These are phyloP conservation scores for Leucoagaricus sp. DNA, from an alignment of 1,284 basidiomycete genomes.

Conservation along the genomic window DNA sequence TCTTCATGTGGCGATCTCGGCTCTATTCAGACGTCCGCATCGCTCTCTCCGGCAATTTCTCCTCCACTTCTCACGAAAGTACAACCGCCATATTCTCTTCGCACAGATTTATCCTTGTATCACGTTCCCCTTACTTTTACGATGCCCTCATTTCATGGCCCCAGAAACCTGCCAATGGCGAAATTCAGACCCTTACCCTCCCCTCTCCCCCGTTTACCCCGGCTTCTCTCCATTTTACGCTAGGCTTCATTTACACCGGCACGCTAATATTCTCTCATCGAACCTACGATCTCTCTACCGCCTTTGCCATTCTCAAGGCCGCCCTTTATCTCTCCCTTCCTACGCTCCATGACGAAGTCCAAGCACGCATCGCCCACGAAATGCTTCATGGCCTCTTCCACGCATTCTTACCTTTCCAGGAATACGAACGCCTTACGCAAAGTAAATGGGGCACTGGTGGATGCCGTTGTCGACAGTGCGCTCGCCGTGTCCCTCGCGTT, in stretches of 20 bases:
- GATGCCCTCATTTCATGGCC: slow-evolving; percentile 66
- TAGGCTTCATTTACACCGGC: slow-evolving; percentile 94
- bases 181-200: slow-evolving; percentile 64
- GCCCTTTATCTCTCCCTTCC: slow-evolving; percentile 82
- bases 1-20: slow-evolving; percentile 94
- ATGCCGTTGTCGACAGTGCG: slow-evolving; percentile 81
- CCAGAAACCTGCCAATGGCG: slow-evolving; percentile 31
- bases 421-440: slow-evolving; percentile 69
- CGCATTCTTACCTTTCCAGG: slow-evolving; percentile 75
- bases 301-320: slow-evolving; percentile 86
- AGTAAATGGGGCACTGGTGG: slow-evolving; percentile 78
- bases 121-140: slow-evolving; percentile 87
- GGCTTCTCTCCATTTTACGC: slow-evolving; percentile 90
- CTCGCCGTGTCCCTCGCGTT: slow-evolving; percentile 74
- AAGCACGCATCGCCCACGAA: slow-evolving; percentile 80
- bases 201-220: slow-evolving; percentile 95
- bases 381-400: slow-evolving; percentile 89
- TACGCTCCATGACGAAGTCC: slow-evolving; percentile 77
- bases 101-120: slow-evolving; percentile 91
- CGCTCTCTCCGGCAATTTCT: slow-evolving; percentile 67
- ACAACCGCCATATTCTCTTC: slow-evolving; percentile 85
- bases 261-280: slow-evolving; percentile 92
- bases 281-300: slow-evolving; percentile 90
- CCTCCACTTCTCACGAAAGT: slow-evolving; percentile 53
- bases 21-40: slow-evolving; percentile 91